These are phyloP conservation scores for Vitis hybrid DNA, from an alignment of 177 flowering plant genomes.

Conservation along the genomic window DNA sequence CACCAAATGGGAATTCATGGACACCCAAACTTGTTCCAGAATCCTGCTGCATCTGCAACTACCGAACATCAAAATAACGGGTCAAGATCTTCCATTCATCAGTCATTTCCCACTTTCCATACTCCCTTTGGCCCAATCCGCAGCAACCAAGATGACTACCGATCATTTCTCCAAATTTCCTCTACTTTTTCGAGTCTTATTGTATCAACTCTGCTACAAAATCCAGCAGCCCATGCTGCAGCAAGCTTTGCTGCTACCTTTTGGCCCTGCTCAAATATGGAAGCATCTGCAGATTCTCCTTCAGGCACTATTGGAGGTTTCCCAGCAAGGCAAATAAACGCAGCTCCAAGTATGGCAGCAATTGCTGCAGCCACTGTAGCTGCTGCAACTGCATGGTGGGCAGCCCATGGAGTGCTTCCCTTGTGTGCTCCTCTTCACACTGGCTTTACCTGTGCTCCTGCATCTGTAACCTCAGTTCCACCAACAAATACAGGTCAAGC, in stretches of 20 bases:
- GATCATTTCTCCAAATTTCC: slow-evolving; percentile 50
- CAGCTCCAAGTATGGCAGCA: slow-evolving; percentile 67
- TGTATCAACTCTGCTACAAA: slow-evolving; percentile 67
- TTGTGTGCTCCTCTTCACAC: slow-evolving; percentile 60
- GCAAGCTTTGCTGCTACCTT: slow-evolving; percentile 74
- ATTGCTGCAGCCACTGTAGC: slow-evolving; percentile 90
- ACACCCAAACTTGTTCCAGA: slow-evolving; percentile 23
- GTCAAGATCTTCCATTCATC: slow-evolving; percentile 36
- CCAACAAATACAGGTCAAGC: slow-evolving; percentile 32
- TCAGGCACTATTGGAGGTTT: slow-evolving; percentile 39
- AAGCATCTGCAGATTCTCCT: slow-evolving; percentile 39
- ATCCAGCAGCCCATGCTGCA: slow-evolving; percentile 90
- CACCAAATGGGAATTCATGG: slow-evolving; percentile 32
- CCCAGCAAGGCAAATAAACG: slow-evolving; percentile 29
- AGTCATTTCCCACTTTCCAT: slow-evolving; percentile 39
- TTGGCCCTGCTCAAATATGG: slow-evolving; percentile 55
- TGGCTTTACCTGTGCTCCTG: slow-evolving; percentile 44
- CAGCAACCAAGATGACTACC: slow-evolving; percentile 45
- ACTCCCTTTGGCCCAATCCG: slow-evolving; percentile 42
- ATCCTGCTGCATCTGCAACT: slow-evolving; percentile 39
- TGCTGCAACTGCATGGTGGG: slow-evolving; percentile 99
- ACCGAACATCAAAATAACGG: slow-evolving; percentile 36
- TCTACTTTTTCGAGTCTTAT: slow-evolving; percentile 65
- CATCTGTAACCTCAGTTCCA: slow-evolving; percentile 37
- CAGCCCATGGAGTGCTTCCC: slow-evolving; percentile 83